Base-by-base conservation (phyloP, 192 early-diverging fungal species). In the Borealophlyctis nickersoniae region DNA sequence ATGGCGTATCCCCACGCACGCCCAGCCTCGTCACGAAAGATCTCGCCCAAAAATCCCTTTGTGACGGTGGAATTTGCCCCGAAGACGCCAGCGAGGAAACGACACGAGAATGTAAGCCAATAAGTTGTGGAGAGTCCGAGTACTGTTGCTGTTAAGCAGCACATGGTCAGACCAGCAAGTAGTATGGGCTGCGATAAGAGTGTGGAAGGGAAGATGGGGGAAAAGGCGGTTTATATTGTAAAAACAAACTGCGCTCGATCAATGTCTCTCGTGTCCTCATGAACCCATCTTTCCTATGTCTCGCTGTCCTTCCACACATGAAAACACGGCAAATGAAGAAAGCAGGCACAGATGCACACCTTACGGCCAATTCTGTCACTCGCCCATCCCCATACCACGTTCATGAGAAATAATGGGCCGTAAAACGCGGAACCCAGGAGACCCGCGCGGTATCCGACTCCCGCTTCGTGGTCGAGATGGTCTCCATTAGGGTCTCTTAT, bases 1-100 rank as follows among this genome's bases (percentile, higher is more conserved):
- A 72, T 71, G 2, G 80, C 73, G 65, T 71, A 78, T 28, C 66
- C 80, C 73, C 72, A 78, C 14, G 70, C 60, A 23, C 74, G 35
- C 9, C 61, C 63, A 19, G 9, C 49, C 13, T 73, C 69, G 33
- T 73, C 70, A 4, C 3, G 1, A 36, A 59, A 60, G n/a, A 82
- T 49, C 27, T 79, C 74, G 5, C 80, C 80, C 33, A 78, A 31
- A 23, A 59, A 68, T 27, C 77, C 81, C 63, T 83, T 83, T 2
- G 69, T 72, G 16, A 83, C 71, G 0, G 78, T 80, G 13, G 74
- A 77, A 36, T 73, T 77, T 16, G 52, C 58, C 7, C 77, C 78
- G 67, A 80, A 83, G 3, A 73, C 30, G 3, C 81, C 81, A 2
- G 81, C 78, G 26, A 75, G 5, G 26, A 82, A 57, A 14, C 80